These are phyloP conservation scores for Jacaranda mimosifolia DNA, from an alignment of 257 asterid species.

Conservation along the genomic window DNA sequence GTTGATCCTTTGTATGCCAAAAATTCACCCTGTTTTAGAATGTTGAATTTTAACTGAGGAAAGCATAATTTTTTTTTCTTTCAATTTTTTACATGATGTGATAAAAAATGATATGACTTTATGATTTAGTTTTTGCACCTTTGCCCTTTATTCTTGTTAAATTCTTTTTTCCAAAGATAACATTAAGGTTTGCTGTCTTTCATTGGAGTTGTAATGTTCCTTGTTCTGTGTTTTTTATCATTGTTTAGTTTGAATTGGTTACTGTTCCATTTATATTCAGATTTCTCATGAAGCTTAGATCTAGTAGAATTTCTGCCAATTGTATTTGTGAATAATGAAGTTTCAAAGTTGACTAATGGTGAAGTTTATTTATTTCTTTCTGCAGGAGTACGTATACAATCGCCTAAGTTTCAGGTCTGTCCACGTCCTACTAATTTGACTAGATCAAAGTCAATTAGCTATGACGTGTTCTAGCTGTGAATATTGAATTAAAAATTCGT, in stretches of 20 bases:
- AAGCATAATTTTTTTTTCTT: too few relatives aligned
- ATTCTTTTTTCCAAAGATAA: too few relatives aligned
- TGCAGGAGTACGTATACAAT: constrained; percentile 92
- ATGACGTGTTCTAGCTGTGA: not conserved
- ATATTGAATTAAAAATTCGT: constrained; percentile 1
- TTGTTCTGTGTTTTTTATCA: not conserved
- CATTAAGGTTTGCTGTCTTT: not conserved
- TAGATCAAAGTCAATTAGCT: not conserved
- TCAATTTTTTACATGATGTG: too few relatives aligned
- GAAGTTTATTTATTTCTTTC: constrained; percentile 7
- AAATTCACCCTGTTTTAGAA: too few relatives aligned
- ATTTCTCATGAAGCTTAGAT: constrained; percentile 29
- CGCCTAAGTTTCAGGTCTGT: constrained; percentile 81
- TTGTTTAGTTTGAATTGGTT: constrained; percentile 13
- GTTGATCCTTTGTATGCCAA: not conserved
- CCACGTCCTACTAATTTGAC: constrained; percentile 25
- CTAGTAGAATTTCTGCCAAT: not conserved
- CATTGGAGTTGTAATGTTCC: constrained; percentile 15
- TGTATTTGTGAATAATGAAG: constrained; percentile 17
- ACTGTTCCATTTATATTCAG: constrained; percentile 33
- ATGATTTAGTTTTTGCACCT: too few relatives aligned
- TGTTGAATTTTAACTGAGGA: too few relatives aligned
- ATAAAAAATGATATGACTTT: too few relatives aligned
- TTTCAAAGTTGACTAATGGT: constrained; percentile 41
- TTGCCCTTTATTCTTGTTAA: not conserved